Evolutionary conservation across 2,329 filamentous ascomycete genomes (phyloP).

Genomic region (Fonsecaea nubica): DNA sequence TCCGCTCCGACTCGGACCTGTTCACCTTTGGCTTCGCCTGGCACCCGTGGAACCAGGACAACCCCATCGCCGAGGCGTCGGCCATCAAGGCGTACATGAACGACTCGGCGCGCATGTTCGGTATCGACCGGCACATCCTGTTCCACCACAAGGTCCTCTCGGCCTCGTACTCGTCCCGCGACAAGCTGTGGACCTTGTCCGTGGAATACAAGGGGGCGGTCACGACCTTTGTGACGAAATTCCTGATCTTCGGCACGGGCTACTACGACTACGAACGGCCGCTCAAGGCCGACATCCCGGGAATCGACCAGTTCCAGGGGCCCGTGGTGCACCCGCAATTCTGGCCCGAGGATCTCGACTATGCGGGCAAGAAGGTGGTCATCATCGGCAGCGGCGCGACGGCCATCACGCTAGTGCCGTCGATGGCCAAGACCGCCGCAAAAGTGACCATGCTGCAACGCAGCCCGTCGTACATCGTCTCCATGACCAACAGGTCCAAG

Average conservation of each 20-base stretch:
- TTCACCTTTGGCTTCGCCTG: constrained; percentile 71
- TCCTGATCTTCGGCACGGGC: constrained; percentile 66
- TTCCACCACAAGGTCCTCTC: constrained; percentile 57
- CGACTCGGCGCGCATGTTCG: constrained; percentile 56
- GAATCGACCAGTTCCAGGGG: constrained; percentile 69
- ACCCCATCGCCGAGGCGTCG: constrained; percentile 58
- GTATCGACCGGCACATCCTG: constrained; percentile 62
- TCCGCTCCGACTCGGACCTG: constrained; percentile 68
- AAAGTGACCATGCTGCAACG: constrained; percentile 81
- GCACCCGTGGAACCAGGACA: constrained; percentile 67
- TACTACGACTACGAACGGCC: constrained; percentile 76
- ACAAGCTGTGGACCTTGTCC: constrained; percentile 58
- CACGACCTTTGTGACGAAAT: constrained; percentile 48
- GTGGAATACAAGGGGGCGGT: constrained; percentile 1
- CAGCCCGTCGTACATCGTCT: constrained; percentile 72
- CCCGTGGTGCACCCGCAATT: constrained; percentile 72
- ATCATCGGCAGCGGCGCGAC: constrained; percentile 81
- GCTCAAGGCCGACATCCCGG: constrained; percentile 66
- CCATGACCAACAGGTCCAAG: constrained; percentile 6
- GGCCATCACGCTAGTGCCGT: constrained; percentile 75
- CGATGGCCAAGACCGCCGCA: constrained; percentile 67
- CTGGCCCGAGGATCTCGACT: constrained; percentile 73
- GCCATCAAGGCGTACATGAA: constrained; percentile 63
- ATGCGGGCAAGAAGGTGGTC: constrained; percentile 68
- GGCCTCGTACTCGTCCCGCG: constrained; percentile 61